These are phyloP conservation scores for Ophiognomonia clavigignenti-juglandacearum DNA, from an alignment of 2,329 filamentous ascomycete species.

Conservation along the genomic window DNA sequence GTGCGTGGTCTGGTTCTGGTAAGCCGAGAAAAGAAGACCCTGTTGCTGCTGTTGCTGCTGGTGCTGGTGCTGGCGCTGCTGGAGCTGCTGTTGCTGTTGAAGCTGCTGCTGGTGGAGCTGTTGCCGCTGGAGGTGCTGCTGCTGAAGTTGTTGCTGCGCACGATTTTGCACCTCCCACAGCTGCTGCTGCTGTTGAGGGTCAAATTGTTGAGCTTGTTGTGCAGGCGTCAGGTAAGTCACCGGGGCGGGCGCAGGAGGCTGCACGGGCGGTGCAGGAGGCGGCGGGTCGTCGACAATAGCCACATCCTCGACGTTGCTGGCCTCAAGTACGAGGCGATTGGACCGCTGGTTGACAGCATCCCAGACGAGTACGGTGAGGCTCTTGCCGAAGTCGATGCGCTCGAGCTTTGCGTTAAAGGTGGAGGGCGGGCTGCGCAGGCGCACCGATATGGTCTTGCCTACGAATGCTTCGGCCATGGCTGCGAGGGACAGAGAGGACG, in stretches of 20 bases:
- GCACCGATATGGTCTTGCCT: slow-evolving; percentile 12
- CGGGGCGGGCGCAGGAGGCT: background rate
- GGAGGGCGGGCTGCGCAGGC: slow-evolving; percentile 13
- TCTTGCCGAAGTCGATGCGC: slow-evolving; percentile 11
- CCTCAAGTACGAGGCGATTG: slow-evolving; percentile 9
- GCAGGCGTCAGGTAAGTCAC: background rate
- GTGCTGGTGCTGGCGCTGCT: background rate
- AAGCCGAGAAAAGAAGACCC: background rate
- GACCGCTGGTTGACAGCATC: slow-evolving; percentile 8
- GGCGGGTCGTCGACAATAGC: background rate
- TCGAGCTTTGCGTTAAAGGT: slow-evolving; percentile 15
- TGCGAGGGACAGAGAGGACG: too few relatives aligned
- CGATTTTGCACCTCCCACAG: background rate
- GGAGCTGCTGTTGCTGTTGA: background rate
- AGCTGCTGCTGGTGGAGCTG: background rate
- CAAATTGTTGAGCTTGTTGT: too few relatives aligned
- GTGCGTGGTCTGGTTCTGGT: background rate
- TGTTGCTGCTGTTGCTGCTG: slow-evolving; percentile 5
- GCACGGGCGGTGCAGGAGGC: background rate
- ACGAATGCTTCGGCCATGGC: background rate
- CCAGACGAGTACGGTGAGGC: slow-evolving; percentile 12
- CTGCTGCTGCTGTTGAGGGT: background rate
- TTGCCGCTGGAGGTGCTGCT: background rate
- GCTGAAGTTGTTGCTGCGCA: slow-evolving; percentile 6
- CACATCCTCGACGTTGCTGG: slow-evolving; percentile 13